phyloP scores from a whole-genome alignment of 228 moss, liverwort and hornwort species.

The Sphagnum magellanicum region DNA sequence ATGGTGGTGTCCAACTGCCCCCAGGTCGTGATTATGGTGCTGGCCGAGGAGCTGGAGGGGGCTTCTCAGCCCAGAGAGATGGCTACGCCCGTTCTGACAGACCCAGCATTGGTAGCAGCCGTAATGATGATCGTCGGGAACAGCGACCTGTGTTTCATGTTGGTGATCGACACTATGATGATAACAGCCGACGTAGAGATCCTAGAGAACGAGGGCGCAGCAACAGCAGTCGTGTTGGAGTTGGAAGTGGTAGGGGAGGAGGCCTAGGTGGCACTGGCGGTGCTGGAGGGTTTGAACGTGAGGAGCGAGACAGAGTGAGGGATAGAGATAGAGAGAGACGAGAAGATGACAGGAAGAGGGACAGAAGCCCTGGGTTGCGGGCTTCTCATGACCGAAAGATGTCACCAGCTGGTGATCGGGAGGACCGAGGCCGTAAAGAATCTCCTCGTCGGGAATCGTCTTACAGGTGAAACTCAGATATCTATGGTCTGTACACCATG shows the following conservation, averaged over 20 bases:
- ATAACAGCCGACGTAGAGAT: slow-evolving; percentile 35
- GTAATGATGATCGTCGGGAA: slow-evolving; percentile 87
- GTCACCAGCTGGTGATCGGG: slow-evolving; percentile 66
- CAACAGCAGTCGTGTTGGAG: slow-evolving; percentile 56
- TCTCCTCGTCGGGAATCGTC: slow-evolving; percentile 77
- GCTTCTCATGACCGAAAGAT: slow-evolving; percentile 81
- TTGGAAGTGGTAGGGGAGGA: slow-evolving; percentile 37
- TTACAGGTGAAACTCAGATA: slow-evolving; percentile 38
- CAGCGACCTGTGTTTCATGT: slow-evolving; percentile 68
- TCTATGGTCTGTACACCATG: not conserved
- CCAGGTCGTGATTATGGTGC: slow-evolving; percentile 96
- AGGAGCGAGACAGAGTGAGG: slow-evolving; percentile 74
- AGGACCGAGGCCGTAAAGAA: slow-evolving; percentile 83
- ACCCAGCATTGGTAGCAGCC: slow-evolving; percentile 92
- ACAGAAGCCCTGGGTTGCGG: slow-evolving; percentile 75
- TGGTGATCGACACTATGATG: slow-evolving; percentile 50
- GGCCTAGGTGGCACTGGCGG: slow-evolving; percentile 24
- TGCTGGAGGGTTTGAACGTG: slow-evolving; percentile 29
- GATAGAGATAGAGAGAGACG: slow-evolving; percentile 76
- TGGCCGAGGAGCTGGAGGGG: slow-evolving; percentile 90
- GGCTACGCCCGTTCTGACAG: slow-evolving; percentile 80
- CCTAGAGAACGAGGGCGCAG: slow-evolving; percentile 67
- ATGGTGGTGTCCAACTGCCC: slow-evolving; percentile 90
- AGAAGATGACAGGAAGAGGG: slow-evolving; percentile 84
- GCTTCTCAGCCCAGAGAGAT: slow-evolving; percentile 66